Percentiles rank a stretch among this genome's conserved stretches.
Conservation (phyloP, 768 basidiomycete species). For the Suillus subluteus region DNA sequence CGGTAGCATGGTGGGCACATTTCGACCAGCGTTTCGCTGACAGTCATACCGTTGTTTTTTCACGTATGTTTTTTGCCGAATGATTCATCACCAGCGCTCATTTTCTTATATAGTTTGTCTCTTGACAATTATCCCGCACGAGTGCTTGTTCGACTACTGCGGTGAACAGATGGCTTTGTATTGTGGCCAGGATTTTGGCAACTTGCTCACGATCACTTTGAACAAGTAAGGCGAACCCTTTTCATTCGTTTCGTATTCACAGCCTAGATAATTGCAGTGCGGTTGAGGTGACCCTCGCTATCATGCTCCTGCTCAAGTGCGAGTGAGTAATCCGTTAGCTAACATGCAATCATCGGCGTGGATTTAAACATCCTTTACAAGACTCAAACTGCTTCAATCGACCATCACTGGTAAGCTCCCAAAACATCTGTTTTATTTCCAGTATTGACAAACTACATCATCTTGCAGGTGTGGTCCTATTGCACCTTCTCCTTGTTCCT, state of each 20-base stretch:
- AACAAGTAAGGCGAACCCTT: slow-evolving; percentile 55
- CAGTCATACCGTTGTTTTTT: slow-evolving; percentile 41
- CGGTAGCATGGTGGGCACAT: slow-evolving; percentile 63
- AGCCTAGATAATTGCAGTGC: slow-evolving; percentile 41
- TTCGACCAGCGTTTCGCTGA: slow-evolving; percentile 34
- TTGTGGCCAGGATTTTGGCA: slow-evolving; percentile 60
- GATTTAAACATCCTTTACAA: slow-evolving; percentile 25
- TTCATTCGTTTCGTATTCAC: background rate
- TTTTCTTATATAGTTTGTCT: slow-evolving; percentile 53
- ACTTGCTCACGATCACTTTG: slow-evolving; percentile 64
- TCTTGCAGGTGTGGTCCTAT: slow-evolving; percentile 62
- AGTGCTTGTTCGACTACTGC: slow-evolving; percentile 68
- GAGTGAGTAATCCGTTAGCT: slow-evolving; percentile 50
- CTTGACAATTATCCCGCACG: slow-evolving; percentile 66
- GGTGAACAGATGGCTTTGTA: slow-evolving; percentile 56
- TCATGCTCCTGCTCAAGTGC: slow-evolving; percentile 70
- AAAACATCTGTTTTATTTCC: background rate
- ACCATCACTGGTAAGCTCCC: slow-evolving; percentile 60
- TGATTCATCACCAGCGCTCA: slow-evolving; percentile 1
- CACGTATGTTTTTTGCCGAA: slow-evolving; percentile 38
- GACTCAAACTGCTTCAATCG: slow-evolving; percentile 66
- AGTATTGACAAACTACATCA: background rate
- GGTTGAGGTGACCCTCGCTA: slow-evolving; percentile 73
- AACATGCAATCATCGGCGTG: background rate
- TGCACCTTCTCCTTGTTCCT: slow-evolving; percentile 73